Base-by-base conservation (phyloP, 768 basidiomycete species). In the Russula olivacea region DNA sequence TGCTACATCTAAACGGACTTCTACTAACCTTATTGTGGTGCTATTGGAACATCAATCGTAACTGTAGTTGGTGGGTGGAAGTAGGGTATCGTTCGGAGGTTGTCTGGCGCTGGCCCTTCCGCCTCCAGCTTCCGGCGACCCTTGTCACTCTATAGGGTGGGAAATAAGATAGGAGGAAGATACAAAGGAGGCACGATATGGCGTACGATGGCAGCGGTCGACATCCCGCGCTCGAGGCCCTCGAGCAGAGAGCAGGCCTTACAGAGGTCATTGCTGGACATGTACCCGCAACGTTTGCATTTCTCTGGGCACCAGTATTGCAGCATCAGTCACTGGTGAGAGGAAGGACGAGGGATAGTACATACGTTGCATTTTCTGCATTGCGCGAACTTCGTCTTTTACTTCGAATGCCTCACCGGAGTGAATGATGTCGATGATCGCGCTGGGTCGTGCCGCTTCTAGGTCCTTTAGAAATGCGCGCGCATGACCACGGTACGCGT, bases 381-480 rank as follows among this genome's bases (percentile, higher is more conserved):
- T 82, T 14, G 86, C 86, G 70, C 87, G 91, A n/a, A 95, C 83
- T 66, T 89, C 89, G 52, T 92, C 88, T 66, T 82, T 84, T 23
- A 95, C 77, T 71, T 93, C 91, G 69, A 94, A 94, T 1, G 90
- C 87, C 71, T 98, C 95, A 8, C 95, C 95, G 0, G 91, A 94
- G 73, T 97, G 93, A 32, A 98, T 97, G 64, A 98, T 96, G 72
- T 99, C 97, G 65, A 99, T 92, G 67, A 99, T 97, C 0, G 92
- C 92, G 70, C 89, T 93, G 0, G 97, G 95, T 14, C 97, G 82
- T 23, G 94, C 88, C 0, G 89, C 91, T 76, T 99, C 97, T 15
- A 98, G 80, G 66, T 97, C 93, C 74, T 99, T 99, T 43, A 99
- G 82, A 69, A 98, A 96, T 0, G 84, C 85, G 53, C 97, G 83